phyloP scores from a whole-genome alignment of 169 alveolate species.

The Plasmodium cynomolgi region DNA sequence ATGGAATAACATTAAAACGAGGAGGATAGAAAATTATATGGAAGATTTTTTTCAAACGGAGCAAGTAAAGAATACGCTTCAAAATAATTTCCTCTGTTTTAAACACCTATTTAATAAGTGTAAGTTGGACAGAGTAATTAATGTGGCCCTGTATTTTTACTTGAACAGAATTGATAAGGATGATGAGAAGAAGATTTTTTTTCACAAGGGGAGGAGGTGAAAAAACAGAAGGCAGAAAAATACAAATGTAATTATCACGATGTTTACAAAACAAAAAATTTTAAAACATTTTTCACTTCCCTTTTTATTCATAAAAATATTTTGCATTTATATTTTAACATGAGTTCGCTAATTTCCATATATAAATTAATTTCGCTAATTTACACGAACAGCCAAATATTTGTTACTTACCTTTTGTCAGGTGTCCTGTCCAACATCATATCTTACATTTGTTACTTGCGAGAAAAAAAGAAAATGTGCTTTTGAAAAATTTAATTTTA shows the following conservation, averaged over 20 bases:
- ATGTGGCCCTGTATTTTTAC: conserved; percentile 29
- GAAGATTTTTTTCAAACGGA: conserved; percentile 1
- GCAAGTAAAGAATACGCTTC: conserved; percentile 18
- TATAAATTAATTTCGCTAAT: conserved; percentile 36
- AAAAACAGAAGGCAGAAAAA: conserved; percentile 66
- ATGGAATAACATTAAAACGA: conserved; percentile 16
- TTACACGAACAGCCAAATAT: conserved; percentile 62
- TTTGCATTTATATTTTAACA: conserved; percentile 74
- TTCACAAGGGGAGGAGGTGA: conserved; percentile 59
- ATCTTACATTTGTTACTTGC: conserved; percentile 28
- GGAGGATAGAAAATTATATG: neutral
- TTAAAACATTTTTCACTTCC: conserved; percentile 67
- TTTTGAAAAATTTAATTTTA: conserved; percentile 42
- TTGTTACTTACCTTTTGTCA: conserved; percentile 34
- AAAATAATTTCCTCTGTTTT: neutral
- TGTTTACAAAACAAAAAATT: conserved; percentile 63
- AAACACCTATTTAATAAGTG: conserved; percentile 62
- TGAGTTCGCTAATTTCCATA: conserved; percentile 73
- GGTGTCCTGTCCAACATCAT: conserved; percentile 48
- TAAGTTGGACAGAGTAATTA: conserved; percentile 60
- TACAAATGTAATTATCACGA: conserved; percentile 73
- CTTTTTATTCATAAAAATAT: conserved; percentile 70
- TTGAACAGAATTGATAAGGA: conserved; percentile 46
- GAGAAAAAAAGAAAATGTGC: conserved; percentile 27
- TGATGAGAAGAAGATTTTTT: conserved; percentile 54